Evolutionary conservation across 441 rosid species (phyloP).

Genomic region (Eutrema salsugineum): DNA sequence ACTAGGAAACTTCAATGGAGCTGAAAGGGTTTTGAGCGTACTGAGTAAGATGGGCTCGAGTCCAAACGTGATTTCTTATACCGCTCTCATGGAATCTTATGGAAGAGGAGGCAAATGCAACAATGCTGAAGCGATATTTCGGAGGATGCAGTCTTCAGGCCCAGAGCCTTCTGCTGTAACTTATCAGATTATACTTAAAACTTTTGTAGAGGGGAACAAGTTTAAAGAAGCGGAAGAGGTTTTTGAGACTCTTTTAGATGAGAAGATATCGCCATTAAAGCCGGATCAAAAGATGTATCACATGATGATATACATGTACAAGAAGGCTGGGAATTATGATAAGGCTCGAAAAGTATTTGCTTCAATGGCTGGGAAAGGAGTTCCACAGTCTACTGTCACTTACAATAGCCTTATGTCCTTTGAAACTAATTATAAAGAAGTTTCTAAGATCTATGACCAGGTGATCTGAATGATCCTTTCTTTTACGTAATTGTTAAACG

Average conservation of each 20-base stretch:
- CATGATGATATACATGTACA: slow-evolving; percentile 90
- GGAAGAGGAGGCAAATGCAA: slow-evolving; percentile 84
- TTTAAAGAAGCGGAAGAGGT: slow-evolving; percentile 85
- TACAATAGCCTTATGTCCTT: slow-evolving; percentile 94
- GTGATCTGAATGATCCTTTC: slow-evolving; percentile 32
- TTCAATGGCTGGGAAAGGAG: slow-evolving; percentile 71
- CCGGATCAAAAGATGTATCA: slow-evolving; percentile 97
- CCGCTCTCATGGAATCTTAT: slow-evolving; percentile 95
- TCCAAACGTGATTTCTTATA: slow-evolving; percentile 77
- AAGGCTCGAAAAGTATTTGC: slow-evolving; percentile 77
- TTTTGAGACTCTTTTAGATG: slow-evolving; percentile 70
- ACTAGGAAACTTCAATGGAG: slow-evolving; percentile 79
- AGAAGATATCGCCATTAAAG: slow-evolving; percentile 59
- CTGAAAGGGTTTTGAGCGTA: slow-evolving; percentile 66
- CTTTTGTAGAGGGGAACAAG: slow-evolving; percentile 85
- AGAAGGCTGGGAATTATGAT: slow-evolving; percentile 79
- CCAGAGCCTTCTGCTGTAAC: slow-evolving; percentile 94
- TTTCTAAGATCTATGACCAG: slow-evolving; percentile 93
- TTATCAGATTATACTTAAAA: slow-evolving; percentile 84
- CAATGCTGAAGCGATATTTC: slow-evolving; percentile 90
- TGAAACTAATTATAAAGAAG: slow-evolving; percentile 90
- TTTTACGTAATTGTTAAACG: not conserved
- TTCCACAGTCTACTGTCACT: slow-evolving; percentile 72
- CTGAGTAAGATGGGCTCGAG: slow-evolving; percentile 68
- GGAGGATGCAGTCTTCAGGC: slow-evolving; percentile 89